Evolutionary conservation across 345 rosid genomes (phyloP), one percentile per base, ranked within the genome.

Genomic region (Citrus trifoliata): DNA sequence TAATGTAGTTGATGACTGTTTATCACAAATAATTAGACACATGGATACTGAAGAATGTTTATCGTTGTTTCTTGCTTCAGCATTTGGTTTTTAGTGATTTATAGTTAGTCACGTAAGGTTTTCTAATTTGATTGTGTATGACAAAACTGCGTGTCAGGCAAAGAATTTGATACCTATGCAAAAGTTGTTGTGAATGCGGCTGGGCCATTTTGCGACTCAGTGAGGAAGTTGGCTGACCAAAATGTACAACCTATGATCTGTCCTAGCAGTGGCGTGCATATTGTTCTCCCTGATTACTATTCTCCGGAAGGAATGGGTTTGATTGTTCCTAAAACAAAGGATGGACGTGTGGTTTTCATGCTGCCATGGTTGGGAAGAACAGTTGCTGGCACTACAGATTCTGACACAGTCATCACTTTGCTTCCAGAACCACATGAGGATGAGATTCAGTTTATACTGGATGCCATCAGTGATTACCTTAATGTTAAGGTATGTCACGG

Each of bases 281-380:
- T 96, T 46, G 88, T 96, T 76, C 94, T 96, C 40, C 99, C 99
- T 72, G 99, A 96, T 82, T 96, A 94, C 84, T 96, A 96, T 86
- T 96, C 99, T 75, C 99, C 99, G 1, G 97, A 96, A 80, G 99
- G 99, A 77, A 94, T 96, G 99, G 99, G 99, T 16, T 87, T 96
- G 92, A 94, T 96, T 78, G 98, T 96, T 85, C 99, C 99, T 67
- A 94, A 96, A 89, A 96, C 99, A 24, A 93, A 94, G 87, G 99
- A 96, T 84, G 99, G 99, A 5, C 93, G 99, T n/a, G 97, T 96
- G 58, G 91, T 96, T 80, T 96, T 96, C 81, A 90, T 96, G 97
- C 84, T 96, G 81, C 99, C 99, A 8, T 94, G 99, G 99, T 80
- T 92, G 91, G 99, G 99, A 73, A 89, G 98, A 87, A 96, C 97